Base-by-base conservation (phyloP, 1,284 basidiomycete genomes). In the Sanghuangporus baumii region DNA sequence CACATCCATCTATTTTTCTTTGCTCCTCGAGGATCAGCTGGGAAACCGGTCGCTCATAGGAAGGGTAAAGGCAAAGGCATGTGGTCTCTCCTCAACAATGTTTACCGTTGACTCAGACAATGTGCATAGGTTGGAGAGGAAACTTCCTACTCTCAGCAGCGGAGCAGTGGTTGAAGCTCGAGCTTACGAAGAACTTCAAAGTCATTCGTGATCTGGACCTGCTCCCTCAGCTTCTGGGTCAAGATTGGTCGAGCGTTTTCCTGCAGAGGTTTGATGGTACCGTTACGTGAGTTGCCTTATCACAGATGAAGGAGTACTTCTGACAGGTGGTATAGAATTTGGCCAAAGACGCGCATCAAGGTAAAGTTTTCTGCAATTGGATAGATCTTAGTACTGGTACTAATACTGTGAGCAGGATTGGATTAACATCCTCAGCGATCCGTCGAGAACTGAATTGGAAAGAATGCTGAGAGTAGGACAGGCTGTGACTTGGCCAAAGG, bases 1-100 rank as follows among this genome's bases (percentile, higher is more conserved):
- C 97, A 99, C 73, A 94, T 99, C 11, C 96, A 98, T 74, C 70
- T 98, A n/a, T 99, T 99, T 78, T 96, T 97, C 77, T 98, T 98
- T 71, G 94, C 94, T 0, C 91, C 94, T 36, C 83, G 93, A 69
- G 96, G 96, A 3, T 94, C 94, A 0, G 94, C 96, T 2, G 96
- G 96, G 34, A 89, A 89, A 69, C 96, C 96, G 0, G 96, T 98
- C 1, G 92, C 93, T 6, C 94, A 96, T 74, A 81, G 93, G 14
- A 93, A 91, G 72, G 93, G 93, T 61, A 96, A 94, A 85, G 95
- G 91, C 87, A 65, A 51, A 51, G 20, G 50, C 14, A 51, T 51
- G 43, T 69, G 16, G 41, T 18, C 14, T 36, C 36, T 26, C 57
- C 3, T 16, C 37, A 31, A 46, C 40, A 36, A 23, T 31, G 26